A percentile compares a stretch with the other conserved stretches of the same genome.
Conservation (phyloP, 176 grass and related monocot genomes). For the Canna indica region DNA sequence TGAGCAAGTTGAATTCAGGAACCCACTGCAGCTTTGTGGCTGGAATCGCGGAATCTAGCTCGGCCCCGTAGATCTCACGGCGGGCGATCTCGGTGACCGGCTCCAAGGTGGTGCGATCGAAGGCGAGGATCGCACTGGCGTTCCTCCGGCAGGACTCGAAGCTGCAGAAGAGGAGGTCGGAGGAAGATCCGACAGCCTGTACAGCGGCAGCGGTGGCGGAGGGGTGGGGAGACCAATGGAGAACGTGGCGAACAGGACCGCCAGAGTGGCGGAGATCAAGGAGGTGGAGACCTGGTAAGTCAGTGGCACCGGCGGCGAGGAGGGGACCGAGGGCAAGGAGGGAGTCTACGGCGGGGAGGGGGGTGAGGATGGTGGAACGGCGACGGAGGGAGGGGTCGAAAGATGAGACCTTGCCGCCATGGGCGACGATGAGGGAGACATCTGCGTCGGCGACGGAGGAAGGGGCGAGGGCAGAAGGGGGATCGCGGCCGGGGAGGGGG, state of each 20-base stretch:
- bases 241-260: constrained; percentile 18
- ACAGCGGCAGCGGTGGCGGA: constrained; percentile 41
- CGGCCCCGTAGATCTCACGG: constrained; percentile 55
- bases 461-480: constrained; percentile 32
- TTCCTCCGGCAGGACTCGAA: constrained; percentile 70
- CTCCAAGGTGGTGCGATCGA: constrained; percentile 51
- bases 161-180: constrained; percentile 43
- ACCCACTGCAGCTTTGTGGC: constrained; percentile 64
- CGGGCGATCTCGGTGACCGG: constrained; percentile 47
- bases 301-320: constrained; percentile 40
- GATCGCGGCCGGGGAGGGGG: constrained; percentile 35
- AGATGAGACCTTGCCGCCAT: constrained; percentile 49
- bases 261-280: constrained; percentile 22
- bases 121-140: constrained; percentile 55
- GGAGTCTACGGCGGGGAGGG: constrained; percentile 50
- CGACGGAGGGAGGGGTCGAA: constrained; percentile 37
- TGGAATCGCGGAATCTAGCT: constrained; percentile 52
- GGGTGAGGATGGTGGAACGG: constrained; percentile 47
- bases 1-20: constrained; percentile 37
- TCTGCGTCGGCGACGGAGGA: constrained; percentile 14
- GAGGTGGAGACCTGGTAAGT: constrained; percentile 64
- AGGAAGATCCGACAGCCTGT: constrained; percentile 35
- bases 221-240: constrained; percentile 46
- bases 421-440: constrained; percentile 39
- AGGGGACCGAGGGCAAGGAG: constrained; percentile 43